These are phyloP conservation scores for Eutrema salsugineum DNA, from an alignment of 441 rosid genomes.

Conservation along the genomic window DNA sequence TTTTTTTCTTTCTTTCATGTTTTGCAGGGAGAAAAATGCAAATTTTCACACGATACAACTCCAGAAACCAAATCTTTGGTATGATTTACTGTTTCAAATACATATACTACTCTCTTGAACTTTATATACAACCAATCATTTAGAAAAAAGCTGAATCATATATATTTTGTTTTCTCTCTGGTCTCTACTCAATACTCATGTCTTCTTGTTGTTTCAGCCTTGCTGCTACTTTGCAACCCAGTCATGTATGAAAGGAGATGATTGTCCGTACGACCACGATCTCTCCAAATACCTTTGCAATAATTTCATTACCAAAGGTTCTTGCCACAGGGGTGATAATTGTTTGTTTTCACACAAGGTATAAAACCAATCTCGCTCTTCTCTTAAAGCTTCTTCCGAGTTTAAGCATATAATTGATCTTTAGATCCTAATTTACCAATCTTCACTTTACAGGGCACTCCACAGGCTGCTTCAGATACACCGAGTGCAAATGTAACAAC, in stretches of 20 bases:
- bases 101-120: conserved; percentile 10
- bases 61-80: conserved; percentile 90
- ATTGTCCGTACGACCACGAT: conserved; percentile 88
- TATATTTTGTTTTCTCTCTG: not conserved
- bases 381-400: not conserved
- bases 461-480: conserved; percentile 32
- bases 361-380: conserved; percentile 17
- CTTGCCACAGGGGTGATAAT: conserved; percentile 65
- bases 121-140: not conserved
- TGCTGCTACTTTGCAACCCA: conserved; percentile 84
- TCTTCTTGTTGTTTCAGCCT: conserved; percentile 54
- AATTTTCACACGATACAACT: conserved; percentile 74
- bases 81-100: conserved; percentile 17
- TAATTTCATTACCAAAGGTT: conserved; percentile 50
- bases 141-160: not conserved
- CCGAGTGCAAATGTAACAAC: conserved; percentile 24
- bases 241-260: conserved; percentile 88
- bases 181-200: not conserved
- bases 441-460: conserved; percentile 24
- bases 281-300: conserved; percentile 82
- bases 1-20: not conserved
- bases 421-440: conserved; percentile 39
- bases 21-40: conserved; percentile 82
- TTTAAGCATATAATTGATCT: conserved; percentile 2
- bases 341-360: conserved; percentile 95